A percentile compares a stretch with the other conserved stretches of the same genome.
Evolutionary conservation across 2,329 filamentous ascomycete genomes (phyloP).

Genomic region (Cephalotrichum gorgonifer): DNA sequence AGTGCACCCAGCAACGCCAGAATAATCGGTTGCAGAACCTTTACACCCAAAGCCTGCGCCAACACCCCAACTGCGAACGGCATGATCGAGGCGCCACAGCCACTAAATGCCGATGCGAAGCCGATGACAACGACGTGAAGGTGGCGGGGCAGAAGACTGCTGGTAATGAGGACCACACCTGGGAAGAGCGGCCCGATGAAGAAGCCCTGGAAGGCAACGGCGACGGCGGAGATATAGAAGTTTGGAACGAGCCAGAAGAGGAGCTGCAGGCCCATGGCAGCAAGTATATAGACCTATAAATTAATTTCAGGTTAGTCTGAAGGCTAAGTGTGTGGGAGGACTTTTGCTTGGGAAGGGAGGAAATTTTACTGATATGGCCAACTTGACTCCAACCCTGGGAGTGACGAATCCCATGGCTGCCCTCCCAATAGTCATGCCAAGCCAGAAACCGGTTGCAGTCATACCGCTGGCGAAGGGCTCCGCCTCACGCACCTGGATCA

Average conservation of each 20-base stretch:
- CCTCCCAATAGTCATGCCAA: constrained; percentile 67
- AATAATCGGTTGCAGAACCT: constrained; percentile 45
- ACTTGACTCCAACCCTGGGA: constrained; percentile 60
- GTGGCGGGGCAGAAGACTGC: constrained; percentile 57
- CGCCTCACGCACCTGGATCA: constrained; percentile 66
- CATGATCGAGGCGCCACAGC: constrained; percentile 58
- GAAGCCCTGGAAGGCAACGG: constrained; percentile 65
- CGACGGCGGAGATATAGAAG: constrained; percentile 63
- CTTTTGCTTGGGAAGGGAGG: too few species aligned
- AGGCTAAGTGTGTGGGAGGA: background rate
- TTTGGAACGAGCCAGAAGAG: constrained; percentile 75
- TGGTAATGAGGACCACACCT: constrained; percentile 58
- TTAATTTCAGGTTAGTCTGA: background rate
- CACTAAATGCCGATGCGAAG: constrained; percentile 67
- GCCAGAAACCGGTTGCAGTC: constrained; percentile 73
- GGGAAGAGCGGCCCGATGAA: constrained; percentile 73
- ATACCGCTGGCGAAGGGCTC: constrained; percentile 63
- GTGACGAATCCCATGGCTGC: constrained; percentile 69
- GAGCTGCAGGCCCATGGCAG: constrained; percentile 55
- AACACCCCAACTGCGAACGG: constrained; percentile 58
- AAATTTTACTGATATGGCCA: constrained; percentile 42
- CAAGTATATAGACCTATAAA: constrained; percentile 42
- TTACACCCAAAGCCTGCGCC: constrained; percentile 44
- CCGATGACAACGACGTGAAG: constrained; percentile 71
- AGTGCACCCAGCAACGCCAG: constrained; percentile 33